A percentile compares a stretch with the other conserved stretches of the same genome.
phyloP scores from a whole-genome alignment of 2,329 filamentous ascomycete genomes.

The Apiospora phragmitis region DNA sequence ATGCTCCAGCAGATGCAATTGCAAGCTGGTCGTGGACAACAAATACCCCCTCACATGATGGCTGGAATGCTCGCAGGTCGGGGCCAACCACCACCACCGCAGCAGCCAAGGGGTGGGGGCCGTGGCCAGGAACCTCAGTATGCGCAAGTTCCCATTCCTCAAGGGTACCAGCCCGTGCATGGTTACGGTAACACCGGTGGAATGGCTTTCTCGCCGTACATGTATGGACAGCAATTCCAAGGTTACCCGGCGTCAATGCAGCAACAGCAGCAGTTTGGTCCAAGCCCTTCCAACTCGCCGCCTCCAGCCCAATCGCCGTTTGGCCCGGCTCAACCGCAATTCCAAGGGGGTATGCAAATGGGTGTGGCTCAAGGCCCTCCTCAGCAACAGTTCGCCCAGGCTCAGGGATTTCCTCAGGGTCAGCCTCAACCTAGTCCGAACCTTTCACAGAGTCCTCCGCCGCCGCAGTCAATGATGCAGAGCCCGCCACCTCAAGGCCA shows the following conservation, averaged over 20 bases:
- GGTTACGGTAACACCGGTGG: slow-evolving; percentile 29
- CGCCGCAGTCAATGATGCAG: slow-evolving; percentile 8
- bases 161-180: slow-evolving; percentile 33
- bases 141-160: slow-evolving; percentile 33
- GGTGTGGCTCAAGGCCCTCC: slow-evolving; percentile 11
- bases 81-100: not conserved
- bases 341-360: not conserved
- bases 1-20: slow-evolving; percentile 20
- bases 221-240: slow-evolving; percentile 4
- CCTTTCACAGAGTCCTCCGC: slow-evolving; percentile 4
- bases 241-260: slow-evolving; percentile 19
- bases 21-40: slow-evolving; percentile 19
- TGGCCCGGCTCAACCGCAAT: not conserved
- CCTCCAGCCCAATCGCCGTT: not conserved
- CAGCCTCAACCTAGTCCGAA: not conserved
- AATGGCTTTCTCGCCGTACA: slow-evolving; percentile 29
- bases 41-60: slow-evolving; percentile 16
- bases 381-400: slow-evolving; percentile 12
- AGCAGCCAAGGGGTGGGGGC: not conserved
- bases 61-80: not conserved
- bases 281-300: not conserved
- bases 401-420: slow-evolving; percentile 1
- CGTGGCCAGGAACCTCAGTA: slow-evolving; percentile 23
- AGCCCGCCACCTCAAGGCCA: slow-evolving; percentile 5
- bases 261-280: slow-evolving; percentile 6